Evolutionary conservation across 139 green algal genomes (phyloP).

Genomic region (Pedinophyceae sp.): DNA sequence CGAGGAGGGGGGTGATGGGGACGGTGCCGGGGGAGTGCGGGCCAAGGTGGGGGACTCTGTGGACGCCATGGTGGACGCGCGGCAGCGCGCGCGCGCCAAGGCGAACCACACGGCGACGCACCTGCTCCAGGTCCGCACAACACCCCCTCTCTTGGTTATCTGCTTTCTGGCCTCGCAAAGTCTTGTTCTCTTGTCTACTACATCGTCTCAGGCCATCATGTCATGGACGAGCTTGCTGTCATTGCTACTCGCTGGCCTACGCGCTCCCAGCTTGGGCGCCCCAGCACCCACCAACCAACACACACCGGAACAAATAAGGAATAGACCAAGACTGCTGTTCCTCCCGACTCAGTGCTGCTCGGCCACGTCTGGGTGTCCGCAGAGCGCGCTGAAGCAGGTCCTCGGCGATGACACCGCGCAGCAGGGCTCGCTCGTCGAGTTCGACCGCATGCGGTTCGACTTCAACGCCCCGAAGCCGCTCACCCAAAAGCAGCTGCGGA

Average conservation of each 20-base stretch:
- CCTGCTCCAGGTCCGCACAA: slow-evolving; percentile 53
- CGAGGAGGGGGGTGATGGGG: background rate
- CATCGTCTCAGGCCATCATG: no score
- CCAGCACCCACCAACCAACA: no score
- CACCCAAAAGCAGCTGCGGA: slow-evolving; percentile 30
- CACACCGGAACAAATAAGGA: no score
- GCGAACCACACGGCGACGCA: slow-evolving; percentile 84
- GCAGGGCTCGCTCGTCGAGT: slow-evolving; percentile 64
- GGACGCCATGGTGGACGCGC: slow-evolving; percentile 36
- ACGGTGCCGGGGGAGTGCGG: background rate
- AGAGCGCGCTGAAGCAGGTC: slow-evolving; percentile 32
- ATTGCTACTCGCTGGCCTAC: no score
- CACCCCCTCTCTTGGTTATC: no score
- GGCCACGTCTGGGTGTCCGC: no score
- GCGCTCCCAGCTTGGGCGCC: no score
- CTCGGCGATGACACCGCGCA: slow-evolving; percentile 65
- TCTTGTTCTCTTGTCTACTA: no score
- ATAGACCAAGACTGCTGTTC: no score
- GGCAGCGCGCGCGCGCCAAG: slow-evolving; percentile 17
- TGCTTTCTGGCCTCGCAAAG: no score
- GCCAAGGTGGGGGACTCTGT: slow-evolving; percentile 11
- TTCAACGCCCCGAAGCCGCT: slow-evolving; percentile 25
- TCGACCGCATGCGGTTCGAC: slow-evolving; percentile 49
- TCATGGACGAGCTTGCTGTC: no score
- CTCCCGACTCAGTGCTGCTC: no score